These are phyloP conservation scores for Epichloe uncinata DNA, from an alignment of 2,329 filamentous ascomycete genomes.

Conservation along the genomic window DNA sequence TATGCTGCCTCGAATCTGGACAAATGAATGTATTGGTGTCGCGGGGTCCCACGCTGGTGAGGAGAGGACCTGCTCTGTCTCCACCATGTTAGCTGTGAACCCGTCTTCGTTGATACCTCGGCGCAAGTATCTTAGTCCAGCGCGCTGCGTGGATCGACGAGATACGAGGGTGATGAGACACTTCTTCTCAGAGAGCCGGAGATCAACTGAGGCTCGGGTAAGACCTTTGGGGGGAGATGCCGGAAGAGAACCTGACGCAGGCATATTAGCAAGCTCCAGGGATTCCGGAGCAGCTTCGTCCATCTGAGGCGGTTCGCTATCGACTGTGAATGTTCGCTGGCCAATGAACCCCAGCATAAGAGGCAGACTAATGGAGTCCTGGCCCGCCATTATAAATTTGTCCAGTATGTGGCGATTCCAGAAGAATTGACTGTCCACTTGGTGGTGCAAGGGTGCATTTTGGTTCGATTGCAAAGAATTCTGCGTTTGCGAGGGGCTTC, in stretches of 20 bases:
- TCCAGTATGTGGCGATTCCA: constrained; percentile 73
- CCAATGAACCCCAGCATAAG: constrained; percentile 92
- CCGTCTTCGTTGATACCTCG: constrained; percentile 86
- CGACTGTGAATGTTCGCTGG: constrained; percentile 66
- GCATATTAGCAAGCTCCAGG: constrained; percentile 30
- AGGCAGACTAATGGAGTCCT: constrained; percentile 61
- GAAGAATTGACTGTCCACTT: constrained; percentile 70
- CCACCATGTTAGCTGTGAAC: constrained; percentile 77
- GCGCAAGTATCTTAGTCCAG: constrained; percentile 79
- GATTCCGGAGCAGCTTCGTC: constrained; percentile 34
- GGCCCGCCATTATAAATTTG: constrained; percentile 61
- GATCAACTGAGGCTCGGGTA: constrained; percentile 22
- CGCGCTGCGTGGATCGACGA: constrained; percentile 72
- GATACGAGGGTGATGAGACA: constrained; percentile 85
- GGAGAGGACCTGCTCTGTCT: constrained; percentile 89
- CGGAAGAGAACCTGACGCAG: constrained; percentile 15
- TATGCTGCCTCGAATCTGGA: constrained; percentile 83
- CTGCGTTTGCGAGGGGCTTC: constrained; percentile 36
- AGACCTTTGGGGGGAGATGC: constrained; percentile 14
- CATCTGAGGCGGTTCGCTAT: constrained; percentile 42
- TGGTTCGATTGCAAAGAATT: constrained; percentile 9
- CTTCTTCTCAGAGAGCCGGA: constrained; percentile 35
- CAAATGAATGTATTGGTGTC: constrained; percentile 62
- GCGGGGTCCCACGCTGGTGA: constrained; percentile 49
- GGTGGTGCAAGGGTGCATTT: constrained; percentile 47